These are phyloP conservation scores for Roridomyces roridus DNA, from an alignment of 768 basidiomycete species.

Conservation along the genomic window DNA sequence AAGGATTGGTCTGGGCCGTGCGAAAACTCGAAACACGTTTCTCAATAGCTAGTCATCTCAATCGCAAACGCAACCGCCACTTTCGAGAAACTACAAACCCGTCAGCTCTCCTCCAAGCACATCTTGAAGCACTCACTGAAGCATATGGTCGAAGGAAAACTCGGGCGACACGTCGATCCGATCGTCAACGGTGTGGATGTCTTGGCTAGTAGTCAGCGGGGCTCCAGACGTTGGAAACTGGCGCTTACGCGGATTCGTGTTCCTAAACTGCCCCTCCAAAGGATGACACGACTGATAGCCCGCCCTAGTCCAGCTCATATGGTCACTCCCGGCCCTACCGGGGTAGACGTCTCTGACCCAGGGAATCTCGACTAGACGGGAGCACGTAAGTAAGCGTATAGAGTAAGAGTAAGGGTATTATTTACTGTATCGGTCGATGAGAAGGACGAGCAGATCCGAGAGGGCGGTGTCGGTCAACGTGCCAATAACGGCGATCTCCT, in stretches of 20 bases:
- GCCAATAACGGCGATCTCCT: conserved; percentile 25
- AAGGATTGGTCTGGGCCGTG: too few species aligned
- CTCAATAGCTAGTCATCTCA: conserved; percentile 19
- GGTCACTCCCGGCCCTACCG: too few species aligned
- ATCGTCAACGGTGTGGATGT: conserved; percentile 32
- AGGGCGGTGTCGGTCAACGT: too few species aligned
- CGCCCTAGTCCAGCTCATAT: conserved; percentile 64
- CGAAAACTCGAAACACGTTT: too few species aligned
- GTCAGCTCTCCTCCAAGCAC: background rate
- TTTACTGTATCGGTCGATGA: too few species aligned
- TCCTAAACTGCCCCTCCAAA: conserved; percentile 57
- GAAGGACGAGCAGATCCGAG: too few species aligned
- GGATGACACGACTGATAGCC: conserved; percentile 68
- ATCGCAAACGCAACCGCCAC: conserved; percentile 28
- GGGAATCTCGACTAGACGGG: conserved; percentile 21
- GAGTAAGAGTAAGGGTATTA: background rate
- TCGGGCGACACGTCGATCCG: conserved; percentile 36
- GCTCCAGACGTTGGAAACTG: background rate
- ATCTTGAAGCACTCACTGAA: conserved; percentile 11
- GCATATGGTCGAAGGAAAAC: conserved; percentile 39
- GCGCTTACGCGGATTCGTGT: conserved; percentile 59
- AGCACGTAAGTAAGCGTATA: too few species aligned
- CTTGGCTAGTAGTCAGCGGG: conserved; percentile 2
- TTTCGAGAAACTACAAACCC: conserved; percentile 16
- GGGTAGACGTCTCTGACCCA: conserved; percentile 15